phyloP scores from a whole-genome alignment of 371 early-diverging fungal genomes.

The Hamiltosporidium magnivora region DNA sequence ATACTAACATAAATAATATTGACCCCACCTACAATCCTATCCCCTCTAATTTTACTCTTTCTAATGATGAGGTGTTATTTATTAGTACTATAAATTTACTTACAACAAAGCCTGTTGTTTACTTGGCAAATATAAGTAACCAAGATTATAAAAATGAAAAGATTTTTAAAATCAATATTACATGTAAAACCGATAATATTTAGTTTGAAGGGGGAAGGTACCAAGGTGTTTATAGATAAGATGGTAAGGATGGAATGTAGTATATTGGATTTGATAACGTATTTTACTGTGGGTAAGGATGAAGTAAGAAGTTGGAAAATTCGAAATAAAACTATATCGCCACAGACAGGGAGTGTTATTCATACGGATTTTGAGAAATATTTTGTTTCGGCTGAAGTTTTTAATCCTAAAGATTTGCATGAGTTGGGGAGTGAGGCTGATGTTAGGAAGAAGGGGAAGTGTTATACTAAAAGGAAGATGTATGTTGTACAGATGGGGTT shows the following conservation, averaged over 20 bases:
- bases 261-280: slow-evolving; percentile 74
- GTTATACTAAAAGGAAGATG: slow-evolving; percentile 77
- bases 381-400: slow-evolving; percentile 92
- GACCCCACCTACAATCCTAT: too few relatives aligned
- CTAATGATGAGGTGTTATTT: slow-evolving; percentile 61
- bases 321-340: slow-evolving; percentile 71
- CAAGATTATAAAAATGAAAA: not conserved
- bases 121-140: slow-evolving; percentile 69
- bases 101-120: slow-evolving; percentile 89
- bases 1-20: too few relatives aligned
- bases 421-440: slow-evolving; percentile 67
- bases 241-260: slow-evolving; percentile 78
- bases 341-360: slow-evolving; percentile 84
- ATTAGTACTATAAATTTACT: slow-evolving; percentile 77
- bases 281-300: slow-evolving; percentile 82
- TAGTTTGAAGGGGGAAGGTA: too few relatives aligned
- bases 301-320: slow-evolving; percentile 60
- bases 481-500: slow-evolving; percentile 81
- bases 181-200: too few relatives aligned
- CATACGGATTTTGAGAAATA: slow-evolving; percentile 82
- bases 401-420: slow-evolving; percentile 69
- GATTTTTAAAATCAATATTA: too few relatives aligned
- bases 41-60: not conserved
- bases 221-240: slow-evolving; percentile 58
- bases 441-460: slow-evolving; percentile 83